Conservation (phyloP, 176 grass and related monocot species). For the Musa beccarii region DNA sequence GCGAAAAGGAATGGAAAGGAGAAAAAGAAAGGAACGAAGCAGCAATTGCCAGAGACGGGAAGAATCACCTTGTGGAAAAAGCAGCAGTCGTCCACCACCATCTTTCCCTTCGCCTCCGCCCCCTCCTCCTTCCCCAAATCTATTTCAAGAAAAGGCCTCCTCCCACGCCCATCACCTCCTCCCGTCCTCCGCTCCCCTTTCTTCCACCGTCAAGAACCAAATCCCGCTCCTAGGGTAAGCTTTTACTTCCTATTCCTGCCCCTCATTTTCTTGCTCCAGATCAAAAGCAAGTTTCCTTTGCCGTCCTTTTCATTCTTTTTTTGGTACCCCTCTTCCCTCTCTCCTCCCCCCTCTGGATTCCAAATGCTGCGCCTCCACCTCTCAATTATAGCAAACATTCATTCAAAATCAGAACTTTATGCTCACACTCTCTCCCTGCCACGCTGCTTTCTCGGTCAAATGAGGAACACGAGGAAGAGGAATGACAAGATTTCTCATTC, state of each 20-base stretch:
- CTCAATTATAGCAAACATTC: neutral
- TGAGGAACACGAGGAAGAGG: too few species aligned
- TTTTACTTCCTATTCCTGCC: neutral
- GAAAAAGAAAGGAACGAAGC: too few species aligned
- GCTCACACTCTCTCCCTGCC: too few species aligned
- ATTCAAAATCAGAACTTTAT: too few species aligned
- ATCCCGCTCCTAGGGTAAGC: neutral
- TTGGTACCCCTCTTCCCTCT: neutral
- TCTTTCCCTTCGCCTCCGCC: neutral
- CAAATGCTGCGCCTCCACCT: neutral
- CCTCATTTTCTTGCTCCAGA: neutral
- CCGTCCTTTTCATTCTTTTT: neutral
- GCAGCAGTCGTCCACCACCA: slow-evolving; percentile 6
- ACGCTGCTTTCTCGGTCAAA: too few species aligned
- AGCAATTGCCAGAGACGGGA: too few species aligned
- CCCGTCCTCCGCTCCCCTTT: neutral
- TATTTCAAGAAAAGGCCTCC: neutral
- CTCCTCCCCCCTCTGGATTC: neutral
- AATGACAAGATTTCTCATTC: too few species aligned
- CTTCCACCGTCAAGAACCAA: neutral
- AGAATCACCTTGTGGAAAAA: slow-evolving; percentile 4
- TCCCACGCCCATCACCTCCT: neutral
- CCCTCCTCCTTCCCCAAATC: neutral
- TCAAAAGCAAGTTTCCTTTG: neutral
- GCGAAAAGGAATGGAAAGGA: neutral